A percentile compares a stretch with the other conserved stretches of the same genome.
Evolutionary conservation across 2,329 filamentous ascomycete species (phyloP).

Genomic region (Exutisphaerella laricina): DNA sequence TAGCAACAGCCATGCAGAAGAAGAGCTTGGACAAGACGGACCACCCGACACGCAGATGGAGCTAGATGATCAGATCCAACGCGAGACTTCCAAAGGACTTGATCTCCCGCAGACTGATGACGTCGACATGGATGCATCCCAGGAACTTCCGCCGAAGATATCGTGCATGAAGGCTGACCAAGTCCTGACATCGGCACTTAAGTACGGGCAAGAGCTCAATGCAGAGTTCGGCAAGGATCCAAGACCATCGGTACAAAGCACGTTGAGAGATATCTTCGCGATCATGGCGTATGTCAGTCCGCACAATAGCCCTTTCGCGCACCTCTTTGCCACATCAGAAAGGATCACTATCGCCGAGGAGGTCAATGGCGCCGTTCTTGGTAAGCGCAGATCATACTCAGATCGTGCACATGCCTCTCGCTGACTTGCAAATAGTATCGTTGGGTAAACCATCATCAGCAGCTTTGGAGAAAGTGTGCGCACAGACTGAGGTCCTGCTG

Average conservation of each 20-base stretch:
- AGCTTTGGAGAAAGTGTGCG: slow-evolving; percentile 75
- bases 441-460: slow-evolving; percentile 84
- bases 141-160: slow-evolving; percentile 27
- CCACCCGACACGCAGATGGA: slow-evolving; percentile 47
- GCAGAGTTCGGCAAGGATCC: slow-evolving; percentile 70
- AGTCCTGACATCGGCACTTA: slow-evolving; percentile 64
- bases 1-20: slow-evolving; percentile 26
- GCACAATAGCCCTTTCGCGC: slow-evolving; percentile 67
- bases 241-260: slow-evolving; percentile 63
- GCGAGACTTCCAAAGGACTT: slow-evolving; percentile 23
- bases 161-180: slow-evolving; percentile 36
- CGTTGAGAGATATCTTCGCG: slow-evolving; percentile 79
- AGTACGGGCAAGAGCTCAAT: slow-evolving; percentile 73
- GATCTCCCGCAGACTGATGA: slow-evolving; percentile 27
- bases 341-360: slow-evolving; percentile 81
- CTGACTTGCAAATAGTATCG: slow-evolving; percentile 57
- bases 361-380: slow-evolving; percentile 84
- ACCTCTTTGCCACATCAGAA: slow-evolving; percentile 69
- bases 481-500: slow-evolving; percentile 81
- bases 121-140: slow-evolving; percentile 31
- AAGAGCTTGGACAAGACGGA: slow-evolving; percentile 44
- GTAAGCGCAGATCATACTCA: slow-evolving; percentile 48
- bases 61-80: slow-evolving; percentile 48
- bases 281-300: slow-evolving; percentile 83
- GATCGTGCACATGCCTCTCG: slow-evolving; percentile 11